These are phyloP conservation scores for Rutstroemia sydowiana DNA, from an alignment of 2,329 filamentous ascomycete genomes.

Conservation along the genomic window DNA sequence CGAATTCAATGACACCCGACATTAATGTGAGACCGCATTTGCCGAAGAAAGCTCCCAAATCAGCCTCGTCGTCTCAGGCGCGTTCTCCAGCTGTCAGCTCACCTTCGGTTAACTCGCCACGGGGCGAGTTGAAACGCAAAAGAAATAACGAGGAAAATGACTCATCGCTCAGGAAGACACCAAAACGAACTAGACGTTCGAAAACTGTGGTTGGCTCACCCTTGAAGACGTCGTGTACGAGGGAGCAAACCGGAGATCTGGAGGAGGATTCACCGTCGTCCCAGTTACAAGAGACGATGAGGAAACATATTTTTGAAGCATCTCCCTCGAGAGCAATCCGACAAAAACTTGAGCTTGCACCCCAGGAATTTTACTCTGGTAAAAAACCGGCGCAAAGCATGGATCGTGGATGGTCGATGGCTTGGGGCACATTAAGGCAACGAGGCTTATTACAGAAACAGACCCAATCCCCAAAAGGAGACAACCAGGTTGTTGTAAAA, in stretches of 20 bases:
- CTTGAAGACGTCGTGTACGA: not conserved
- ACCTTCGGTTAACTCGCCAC: slow-evolving; percentile 16
- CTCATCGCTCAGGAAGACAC: not conserved
- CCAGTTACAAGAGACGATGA: not conserved
- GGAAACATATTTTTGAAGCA: not conserved
- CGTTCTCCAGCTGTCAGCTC: slow-evolving; percentile 19
- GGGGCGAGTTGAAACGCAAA: not conserved
- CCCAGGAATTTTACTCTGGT: not conserved
- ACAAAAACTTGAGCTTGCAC: not conserved
- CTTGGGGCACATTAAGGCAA: slow-evolving; percentile 2
- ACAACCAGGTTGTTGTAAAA: slow-evolving; percentile 5
- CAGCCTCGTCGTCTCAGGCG: slow-evolving; percentile 19
- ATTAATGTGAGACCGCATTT: slow-evolving; percentile 32
- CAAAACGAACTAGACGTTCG: not conserved
- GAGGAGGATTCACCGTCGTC: not conserved
- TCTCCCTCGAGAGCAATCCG: not conserved
- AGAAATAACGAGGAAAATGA: not conserved
- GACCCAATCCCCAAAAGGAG: slow-evolving; percentile 7
- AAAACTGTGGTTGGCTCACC: not conserved
- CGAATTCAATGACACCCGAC: slow-evolving; percentile 49
- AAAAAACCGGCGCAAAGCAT: not conserved
- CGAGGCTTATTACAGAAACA: slow-evolving; percentile 13
- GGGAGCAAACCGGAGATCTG: not conserved
- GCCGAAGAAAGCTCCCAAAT: slow-evolving; percentile 22
- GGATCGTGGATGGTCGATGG: not conserved